phyloP scores from a whole-genome alignment of 192 early-diverging fungal species.

The Rhizoclosmatium sp. region DNA sequence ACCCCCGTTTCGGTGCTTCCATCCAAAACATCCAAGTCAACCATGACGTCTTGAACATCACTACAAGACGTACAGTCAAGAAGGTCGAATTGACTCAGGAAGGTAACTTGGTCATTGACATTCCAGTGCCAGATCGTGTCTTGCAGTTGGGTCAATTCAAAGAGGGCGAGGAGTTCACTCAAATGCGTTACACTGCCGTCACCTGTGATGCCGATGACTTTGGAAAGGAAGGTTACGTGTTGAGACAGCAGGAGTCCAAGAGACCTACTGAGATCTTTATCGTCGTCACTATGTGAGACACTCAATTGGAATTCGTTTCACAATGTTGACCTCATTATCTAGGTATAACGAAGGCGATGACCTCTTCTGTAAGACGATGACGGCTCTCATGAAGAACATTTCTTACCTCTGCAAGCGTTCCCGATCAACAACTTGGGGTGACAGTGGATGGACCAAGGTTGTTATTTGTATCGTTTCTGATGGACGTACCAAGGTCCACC shows the following conservation, averaged over 20 bases:
- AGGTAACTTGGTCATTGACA: slow-evolving; percentile 47
- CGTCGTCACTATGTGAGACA: slow-evolving; percentile 89
- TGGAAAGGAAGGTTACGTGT: slow-evolving; percentile 16
- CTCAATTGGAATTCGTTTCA: neutral
- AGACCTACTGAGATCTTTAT: slow-evolving; percentile 89
- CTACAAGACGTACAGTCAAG: slow-evolving; percentile 20
- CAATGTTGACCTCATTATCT: neutral
- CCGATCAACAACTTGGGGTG: slow-evolving; percentile 81
- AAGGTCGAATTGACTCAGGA: slow-evolving; percentile 34
- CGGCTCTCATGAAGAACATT: slow-evolving; percentile 91
- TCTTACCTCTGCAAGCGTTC: slow-evolving; percentile 82
- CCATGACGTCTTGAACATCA: slow-evolving; percentile 10
- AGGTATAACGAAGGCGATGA: slow-evolving; percentile 83
- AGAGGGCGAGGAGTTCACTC: slow-evolving; percentile 82
- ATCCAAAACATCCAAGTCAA: slow-evolving; percentile 32
- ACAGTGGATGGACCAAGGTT: slow-evolving; percentile 84
- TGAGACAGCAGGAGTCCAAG: slow-evolving; percentile 68
- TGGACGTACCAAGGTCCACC: slow-evolving; percentile 82
- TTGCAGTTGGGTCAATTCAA: slow-evolving; percentile 54
- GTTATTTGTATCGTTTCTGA: slow-evolving; percentile 94
- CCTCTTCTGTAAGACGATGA: slow-evolving; percentile 89
- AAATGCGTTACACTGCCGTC: slow-evolving; percentile 94
- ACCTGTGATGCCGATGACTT: slow-evolving; percentile 84
- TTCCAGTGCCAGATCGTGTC: slow-evolving; percentile 56
- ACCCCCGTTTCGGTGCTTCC: slow-evolving; percentile 9